These are phyloP conservation scores for Delonix regia DNA, from an alignment of 306 rosid genomes.

Conservation along the genomic window DNA sequence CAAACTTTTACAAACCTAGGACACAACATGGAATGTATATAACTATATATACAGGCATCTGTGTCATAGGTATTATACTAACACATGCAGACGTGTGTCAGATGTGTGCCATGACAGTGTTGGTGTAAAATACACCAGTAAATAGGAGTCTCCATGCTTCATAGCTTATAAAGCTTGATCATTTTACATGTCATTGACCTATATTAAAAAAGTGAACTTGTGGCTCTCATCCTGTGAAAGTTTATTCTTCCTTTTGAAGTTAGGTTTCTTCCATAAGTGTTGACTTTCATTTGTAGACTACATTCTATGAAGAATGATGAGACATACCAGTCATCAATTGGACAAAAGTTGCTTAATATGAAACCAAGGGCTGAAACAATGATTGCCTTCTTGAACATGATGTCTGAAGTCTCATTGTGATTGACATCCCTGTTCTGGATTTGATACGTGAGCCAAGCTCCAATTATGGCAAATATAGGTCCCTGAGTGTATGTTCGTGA, in stretches of 20 bases:
- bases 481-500: slow-evolving; percentile 55
- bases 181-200: not conserved
- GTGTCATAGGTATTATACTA: too few species aligned
- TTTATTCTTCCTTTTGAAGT: slow-evolving; percentile 23
- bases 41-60: too few species aligned
- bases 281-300: not conserved
- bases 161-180: slow-evolving; percentile 7
- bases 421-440: slow-evolving; percentile 64
- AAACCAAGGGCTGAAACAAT: slow-evolving; percentile 65
- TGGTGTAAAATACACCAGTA: too few species aligned
- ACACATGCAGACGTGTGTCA: too few species aligned
- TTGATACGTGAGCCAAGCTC: slow-evolving; percentile 91
- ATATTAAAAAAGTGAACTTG: not conserved
- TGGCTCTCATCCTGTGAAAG: slow-evolving; percentile 5
- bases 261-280: not conserved
- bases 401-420: slow-evolving; percentile 56
- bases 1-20: too few species aligned
- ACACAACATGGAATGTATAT: too few species aligned
- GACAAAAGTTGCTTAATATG: slow-evolving; percentile 67
- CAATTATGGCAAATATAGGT: slow-evolving; percentile 85
- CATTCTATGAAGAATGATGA: not conserved
- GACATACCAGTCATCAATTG: slow-evolving; percentile 82
- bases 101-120: too few species aligned
- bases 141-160: too few species aligned
- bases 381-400: slow-evolving; percentile 72